Percentiles rank a stretch among this genome's conserved stretches.
Conservation (phyloP, 2,329 filamentous ascomycete species). For the Thelonectria rubi region DNA sequence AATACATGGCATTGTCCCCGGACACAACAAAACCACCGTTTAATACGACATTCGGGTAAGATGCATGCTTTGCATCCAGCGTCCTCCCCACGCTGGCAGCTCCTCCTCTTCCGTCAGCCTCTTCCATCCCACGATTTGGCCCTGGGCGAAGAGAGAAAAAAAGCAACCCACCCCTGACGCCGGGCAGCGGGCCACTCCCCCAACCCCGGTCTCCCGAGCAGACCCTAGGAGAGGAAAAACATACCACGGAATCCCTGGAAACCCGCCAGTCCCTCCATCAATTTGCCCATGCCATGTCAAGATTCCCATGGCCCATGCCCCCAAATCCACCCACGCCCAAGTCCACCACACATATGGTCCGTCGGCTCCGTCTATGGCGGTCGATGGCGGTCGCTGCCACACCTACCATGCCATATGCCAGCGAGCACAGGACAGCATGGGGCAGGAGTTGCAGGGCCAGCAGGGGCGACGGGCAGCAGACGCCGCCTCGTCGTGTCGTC, state of each 20-base stretch:
- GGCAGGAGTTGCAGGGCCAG: not conserved
- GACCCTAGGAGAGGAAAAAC: conserved; percentile 28
- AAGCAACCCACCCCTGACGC: conserved; percentile 17
- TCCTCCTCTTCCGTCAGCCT: not conserved
- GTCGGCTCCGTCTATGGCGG: conserved; percentile 22
- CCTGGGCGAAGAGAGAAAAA: conserved; percentile 9
- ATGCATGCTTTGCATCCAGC: not conserved
- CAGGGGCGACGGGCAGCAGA: conserved; percentile 18
- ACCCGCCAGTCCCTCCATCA: conserved; percentile 15
- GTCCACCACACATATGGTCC: conserved; percentile 5
- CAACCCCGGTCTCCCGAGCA: conserved; percentile 24
- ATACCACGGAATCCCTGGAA: conserved; percentile 32
- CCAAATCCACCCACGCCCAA: conserved; percentile 9
- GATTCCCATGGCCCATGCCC: conserved; percentile 36
- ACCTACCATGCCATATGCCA: conserved; percentile 6
- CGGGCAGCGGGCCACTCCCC: conserved; percentile 20
- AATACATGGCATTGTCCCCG: not conserved
- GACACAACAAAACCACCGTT: not conserved
- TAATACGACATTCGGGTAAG: not conserved
- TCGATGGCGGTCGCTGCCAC: conserved; percentile 5
- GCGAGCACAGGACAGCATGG: conserved; percentile 9
- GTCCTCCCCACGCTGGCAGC: conserved; percentile 1
- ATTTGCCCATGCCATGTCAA: conserved; percentile 37
- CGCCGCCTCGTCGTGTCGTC: conserved; percentile 13
- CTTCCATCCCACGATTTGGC: conserved; percentile 15